Evolutionary conservation across 352 stramenopile species (phyloP).

Genomic region (Pythium phragmitis): DNA sequence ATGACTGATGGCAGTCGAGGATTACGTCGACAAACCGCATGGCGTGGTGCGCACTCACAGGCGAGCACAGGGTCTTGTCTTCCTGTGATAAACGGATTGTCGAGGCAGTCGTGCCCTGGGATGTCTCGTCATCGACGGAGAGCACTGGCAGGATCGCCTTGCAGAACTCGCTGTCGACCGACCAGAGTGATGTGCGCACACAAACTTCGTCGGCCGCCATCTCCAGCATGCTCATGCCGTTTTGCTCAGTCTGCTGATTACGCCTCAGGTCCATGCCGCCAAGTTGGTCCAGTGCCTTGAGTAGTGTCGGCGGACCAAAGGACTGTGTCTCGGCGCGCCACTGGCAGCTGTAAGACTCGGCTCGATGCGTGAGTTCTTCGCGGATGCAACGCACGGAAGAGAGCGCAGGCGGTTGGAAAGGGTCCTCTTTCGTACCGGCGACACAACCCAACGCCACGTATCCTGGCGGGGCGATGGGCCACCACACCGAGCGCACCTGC

Average conservation of each 20-base stretch:
- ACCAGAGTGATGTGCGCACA: constrained; percentile 73
- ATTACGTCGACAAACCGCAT: constrained; percentile 65
- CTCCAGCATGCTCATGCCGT: constrained; percentile 24
- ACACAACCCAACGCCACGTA: constrained; percentile 79
- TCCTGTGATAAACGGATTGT: constrained; percentile 67
- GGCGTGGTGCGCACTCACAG: constrained; percentile 58
- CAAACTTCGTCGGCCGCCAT: constrained; percentile 43
- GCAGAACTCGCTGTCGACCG: constrained; percentile 60
- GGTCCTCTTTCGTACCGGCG: constrained; percentile 76
- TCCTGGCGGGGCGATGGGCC: constrained; percentile 71
- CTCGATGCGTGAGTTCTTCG: constrained; percentile 70
- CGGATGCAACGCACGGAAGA: constrained; percentile 62
- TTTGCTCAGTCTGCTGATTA: constrained; percentile 26
- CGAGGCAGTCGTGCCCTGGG: constrained; percentile 31
- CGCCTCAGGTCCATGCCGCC: constrained; percentile 11
- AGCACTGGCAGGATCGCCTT: constrained; percentile 61
- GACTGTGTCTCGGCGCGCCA: constrained; percentile 52
- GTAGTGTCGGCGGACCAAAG: constrained; percentile 28
- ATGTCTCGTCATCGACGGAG: constrained; percentile 39
- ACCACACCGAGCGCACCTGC: constrained; percentile 81
- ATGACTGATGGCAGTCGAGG: constrained; percentile 39
- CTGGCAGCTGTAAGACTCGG: constrained; percentile 59
- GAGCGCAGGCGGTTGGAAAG: constrained; percentile 65
- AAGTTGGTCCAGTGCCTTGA: constrained; percentile 27
- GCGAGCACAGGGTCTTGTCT: constrained; percentile 69